Evolutionary conservation across 2,329 filamentous ascomycete genomes (phyloP).

Genomic region (Beauveria pseudobassiana): DNA sequence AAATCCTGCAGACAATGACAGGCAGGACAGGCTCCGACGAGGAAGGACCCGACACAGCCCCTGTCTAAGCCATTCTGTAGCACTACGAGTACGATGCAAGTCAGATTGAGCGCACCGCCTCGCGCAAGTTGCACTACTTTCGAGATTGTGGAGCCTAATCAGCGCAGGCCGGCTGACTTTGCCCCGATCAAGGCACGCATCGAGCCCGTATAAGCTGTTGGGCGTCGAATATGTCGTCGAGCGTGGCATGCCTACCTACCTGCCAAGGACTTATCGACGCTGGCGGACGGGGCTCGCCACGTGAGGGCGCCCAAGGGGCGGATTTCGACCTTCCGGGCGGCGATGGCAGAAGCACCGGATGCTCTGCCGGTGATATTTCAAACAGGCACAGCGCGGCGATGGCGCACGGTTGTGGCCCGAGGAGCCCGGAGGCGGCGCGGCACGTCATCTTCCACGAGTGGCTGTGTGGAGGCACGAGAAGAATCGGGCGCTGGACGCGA

Average conservation of each 20-base stretch:
- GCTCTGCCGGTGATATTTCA: slow-evolving; percentile 22
- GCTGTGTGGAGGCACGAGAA: slow-evolving; percentile 27
- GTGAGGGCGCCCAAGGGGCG: slow-evolving; percentile 32
- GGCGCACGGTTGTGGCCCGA: slow-evolving; percentile 40
- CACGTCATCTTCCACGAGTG: slow-evolving; percentile 39
- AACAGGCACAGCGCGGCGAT: slow-evolving; percentile 31
- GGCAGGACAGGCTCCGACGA: not conserved
- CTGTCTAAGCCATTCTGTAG: not conserved
- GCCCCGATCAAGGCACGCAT: slow-evolving; percentile 26
- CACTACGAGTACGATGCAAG: slow-evolving; percentile 3
- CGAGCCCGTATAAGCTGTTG: slow-evolving; percentile 21
- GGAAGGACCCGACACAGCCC: not conserved
- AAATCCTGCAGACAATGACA: not conserved
- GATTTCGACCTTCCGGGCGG: slow-evolving; percentile 38
- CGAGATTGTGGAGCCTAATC: slow-evolving; percentile 29
- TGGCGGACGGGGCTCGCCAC: slow-evolving; percentile 38
- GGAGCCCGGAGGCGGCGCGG: slow-evolving; percentile 32
- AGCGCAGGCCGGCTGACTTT: slow-evolving; percentile 29
- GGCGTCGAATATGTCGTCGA: slow-evolving; percentile 41
- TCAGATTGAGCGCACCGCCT: slow-evolving; percentile 5
- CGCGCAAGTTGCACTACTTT: slow-evolving; percentile 13
- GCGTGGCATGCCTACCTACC: slow-evolving; percentile 35
- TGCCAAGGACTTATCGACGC: slow-evolving; percentile 47
- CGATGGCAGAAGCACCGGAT: slow-evolving; percentile 42
- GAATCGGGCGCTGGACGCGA: slow-evolving; percentile 33